Evolutionary conservation across 2,329 filamentous ascomycete species (phyloP).

Genomic region (Fusarium sp.): DNA sequence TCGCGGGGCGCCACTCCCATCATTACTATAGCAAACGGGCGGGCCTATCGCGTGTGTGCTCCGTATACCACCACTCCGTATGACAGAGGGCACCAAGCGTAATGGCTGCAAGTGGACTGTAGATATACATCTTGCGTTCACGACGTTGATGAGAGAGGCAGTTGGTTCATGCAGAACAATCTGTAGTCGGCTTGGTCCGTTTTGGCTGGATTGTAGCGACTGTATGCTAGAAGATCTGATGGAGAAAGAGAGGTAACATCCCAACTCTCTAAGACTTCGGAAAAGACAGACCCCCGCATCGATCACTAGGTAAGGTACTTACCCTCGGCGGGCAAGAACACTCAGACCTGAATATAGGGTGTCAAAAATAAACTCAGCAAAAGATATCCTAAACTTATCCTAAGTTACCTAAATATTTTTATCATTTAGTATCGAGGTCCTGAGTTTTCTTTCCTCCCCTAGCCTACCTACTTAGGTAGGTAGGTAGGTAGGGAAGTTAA

Average conservation of each 20-base stretch:
- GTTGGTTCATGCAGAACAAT: background rate
- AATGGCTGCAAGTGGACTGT: background rate
- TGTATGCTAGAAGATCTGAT: background rate
- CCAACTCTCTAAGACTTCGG: background rate
- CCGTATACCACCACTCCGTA: constrained; percentile 2
- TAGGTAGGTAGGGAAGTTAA: background rate
- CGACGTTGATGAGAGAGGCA: background rate
- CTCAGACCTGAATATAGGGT: too few species aligned
- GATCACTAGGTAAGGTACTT: background rate
- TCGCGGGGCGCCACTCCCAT: constrained; percentile 42
- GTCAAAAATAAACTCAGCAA: too few species aligned
- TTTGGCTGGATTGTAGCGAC: background rate
- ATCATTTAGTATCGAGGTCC: too few species aligned
- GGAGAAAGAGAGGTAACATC: background rate
- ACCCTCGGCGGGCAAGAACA: too few species aligned
- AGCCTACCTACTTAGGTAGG: too few species aligned
- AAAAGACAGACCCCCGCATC: background rate
- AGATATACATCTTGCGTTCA: background rate
- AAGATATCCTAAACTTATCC: too few species aligned
- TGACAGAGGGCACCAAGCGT: constrained; percentile 24
- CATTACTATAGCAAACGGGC: constrained; percentile 41
- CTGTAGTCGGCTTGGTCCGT: background rate
- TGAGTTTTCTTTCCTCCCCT: too few species aligned
- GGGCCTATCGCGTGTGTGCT: constrained; percentile 24
- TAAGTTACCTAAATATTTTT: too few species aligned